Evolutionary conservation across 371 early-diverging fungal species (phyloP).

Genomic region (Mucor irregularis): DNA sequence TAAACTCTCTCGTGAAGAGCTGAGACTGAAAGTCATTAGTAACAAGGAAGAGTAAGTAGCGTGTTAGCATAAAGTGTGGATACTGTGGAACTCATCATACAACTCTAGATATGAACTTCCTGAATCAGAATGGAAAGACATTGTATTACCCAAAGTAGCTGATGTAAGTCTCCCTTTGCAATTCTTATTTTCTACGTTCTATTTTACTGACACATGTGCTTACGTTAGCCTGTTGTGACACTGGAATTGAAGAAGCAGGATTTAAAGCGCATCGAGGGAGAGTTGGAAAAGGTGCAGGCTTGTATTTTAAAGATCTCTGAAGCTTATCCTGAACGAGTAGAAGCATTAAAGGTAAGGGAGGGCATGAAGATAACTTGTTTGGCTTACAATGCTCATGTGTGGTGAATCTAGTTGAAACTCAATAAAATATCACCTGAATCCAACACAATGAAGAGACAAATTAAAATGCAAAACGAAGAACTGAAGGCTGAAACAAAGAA

Average conservation of each 20-base stretch:
- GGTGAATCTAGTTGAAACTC: too few relatives aligned
- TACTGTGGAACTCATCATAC: not conserved
- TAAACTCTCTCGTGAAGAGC: constrained; percentile 72
- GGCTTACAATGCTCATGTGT: too few relatives aligned
- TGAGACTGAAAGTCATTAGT: constrained; percentile 61
- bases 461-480: not conserved
- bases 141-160: constrained; percentile 67
- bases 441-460: too few relatives aligned
- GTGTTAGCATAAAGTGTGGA: not conserved
- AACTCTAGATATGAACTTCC: constrained; percentile 63
- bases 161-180: constrained; percentile 50
- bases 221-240: constrained; percentile 32
- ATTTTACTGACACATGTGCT: not conserved
- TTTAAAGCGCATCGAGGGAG: constrained; percentile 43
- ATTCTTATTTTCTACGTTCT: too few relatives aligned
- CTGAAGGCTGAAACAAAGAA: not conserved
- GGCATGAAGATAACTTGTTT: not conserved
- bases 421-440: too few relatives aligned
- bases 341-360: constrained; percentile 33
- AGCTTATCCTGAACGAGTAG: constrained; percentile 33
- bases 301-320: constrained; percentile 27
- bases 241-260: constrained; percentile 61
- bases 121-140: constrained; percentile 64
- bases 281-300: constrained; percentile 35
- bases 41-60: constrained; percentile 70